Evolutionary conservation across 148 eudicot genomes (phyloP), one percentile per base, ranked within the genome.

Genomic region (Vaccinium myrtillus): DNA sequence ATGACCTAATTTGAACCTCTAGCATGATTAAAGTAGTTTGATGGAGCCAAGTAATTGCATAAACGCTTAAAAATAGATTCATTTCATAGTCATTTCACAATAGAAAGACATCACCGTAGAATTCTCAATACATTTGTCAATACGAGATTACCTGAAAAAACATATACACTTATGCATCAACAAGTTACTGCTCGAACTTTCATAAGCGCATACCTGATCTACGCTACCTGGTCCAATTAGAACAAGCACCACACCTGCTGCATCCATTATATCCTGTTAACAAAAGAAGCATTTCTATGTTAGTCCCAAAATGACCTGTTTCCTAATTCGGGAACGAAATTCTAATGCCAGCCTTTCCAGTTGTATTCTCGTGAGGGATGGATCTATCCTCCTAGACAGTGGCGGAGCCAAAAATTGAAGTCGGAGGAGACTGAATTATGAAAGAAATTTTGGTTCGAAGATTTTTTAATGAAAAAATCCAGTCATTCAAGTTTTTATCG

Each of bases 141-240:
- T 46, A 55, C 75, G 56, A 21, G 39, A 75, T 59, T 39, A 15
- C 8, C 51, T 36, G 39, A 55, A 16, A 74, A 71, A 85, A 11
- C 69, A 71, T 19, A 27, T 6, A 36, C 16, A 75, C 14, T n/a
- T 12, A n/a, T 7, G 32, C 54, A 32, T 49, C 56, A 7, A 78
- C 30, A 80, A 84, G 63, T 78, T 27, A 84, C 54, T 32, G 39
- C n/a, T 23, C 6, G 55, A 56, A 85, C 23, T 54, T 54, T 81
- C 27, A 32, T 58, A 46, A 71, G 14, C 46, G 55, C 73, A 84
- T 87, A 96, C 98, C 98, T 97, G 99, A 87, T 95, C 98, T 77
- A 95, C 84, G 80, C 87, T 97, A 74, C 99, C 98, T 55, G 99
- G 99, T 86, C 98, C 99, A 87, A 97, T 95, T 76, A 97, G 86